These are phyloP conservation scores for Salix koriyanagi DNA, from an alignment of 345 rosid genomes.

Conservation along the genomic window DNA sequence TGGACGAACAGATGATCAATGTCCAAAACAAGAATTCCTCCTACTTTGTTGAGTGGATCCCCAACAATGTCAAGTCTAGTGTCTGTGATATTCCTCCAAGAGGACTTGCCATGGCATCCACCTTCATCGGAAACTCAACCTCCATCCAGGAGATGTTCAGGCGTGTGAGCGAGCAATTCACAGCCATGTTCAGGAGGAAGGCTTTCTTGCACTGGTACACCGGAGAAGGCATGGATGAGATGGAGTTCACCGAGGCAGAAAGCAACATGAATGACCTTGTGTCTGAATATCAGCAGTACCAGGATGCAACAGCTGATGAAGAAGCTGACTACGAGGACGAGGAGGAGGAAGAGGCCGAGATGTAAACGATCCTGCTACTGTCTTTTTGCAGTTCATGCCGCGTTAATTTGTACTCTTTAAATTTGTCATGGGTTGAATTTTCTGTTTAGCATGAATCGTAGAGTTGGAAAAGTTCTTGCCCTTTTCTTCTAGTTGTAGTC, in stretches of 20 bases:
- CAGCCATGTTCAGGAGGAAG: constrained; percentile 26
- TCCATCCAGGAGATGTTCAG: constrained; percentile 27
- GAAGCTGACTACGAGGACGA: constrained; percentile 17
- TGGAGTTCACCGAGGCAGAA: constrained; percentile 23
- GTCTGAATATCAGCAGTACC: constrained; percentile 24
- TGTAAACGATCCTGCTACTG: not conserved
- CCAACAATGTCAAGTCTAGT: constrained; percentile 22
- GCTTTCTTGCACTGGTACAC: constrained; percentile 26
- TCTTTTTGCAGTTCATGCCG: not conserved
- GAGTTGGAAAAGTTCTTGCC: not conserved
- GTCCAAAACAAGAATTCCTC: constrained; percentile 25
- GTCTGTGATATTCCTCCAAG: constrained; percentile 19
- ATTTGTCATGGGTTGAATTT: not conserved
- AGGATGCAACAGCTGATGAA: constrained; percentile 21
- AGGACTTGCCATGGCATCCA: constrained; percentile 16
- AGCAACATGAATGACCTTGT: constrained; percentile 27
- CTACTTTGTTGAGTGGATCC: constrained; percentile 23
- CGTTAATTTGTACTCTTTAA: not conserved
- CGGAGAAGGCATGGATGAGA: constrained; percentile 23
- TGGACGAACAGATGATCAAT: constrained; percentile 23
- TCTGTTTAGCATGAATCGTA: not conserved
- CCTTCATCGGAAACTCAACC: constrained; percentile 24
- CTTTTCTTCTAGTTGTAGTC: not conserved
- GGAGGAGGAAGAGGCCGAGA: constrained; percentile 19
- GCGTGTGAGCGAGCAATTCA: constrained; percentile 24